Evolutionary conservation across 23 red algal genomes (phyloP).

Genomic region (Agarophyton chilense): DNA sequence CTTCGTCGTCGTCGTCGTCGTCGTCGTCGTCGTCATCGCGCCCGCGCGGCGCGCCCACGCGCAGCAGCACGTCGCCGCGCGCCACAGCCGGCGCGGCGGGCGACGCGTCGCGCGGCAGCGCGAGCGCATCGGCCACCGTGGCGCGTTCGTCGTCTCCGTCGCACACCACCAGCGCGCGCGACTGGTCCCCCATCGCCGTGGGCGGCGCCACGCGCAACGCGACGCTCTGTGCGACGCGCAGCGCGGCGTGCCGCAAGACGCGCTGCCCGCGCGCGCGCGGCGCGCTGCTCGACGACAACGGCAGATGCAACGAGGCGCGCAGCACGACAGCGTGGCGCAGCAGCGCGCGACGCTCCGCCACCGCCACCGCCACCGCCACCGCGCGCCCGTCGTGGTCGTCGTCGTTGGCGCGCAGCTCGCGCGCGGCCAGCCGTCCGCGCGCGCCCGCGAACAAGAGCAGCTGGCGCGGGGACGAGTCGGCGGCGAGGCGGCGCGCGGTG

Average conservation of each 20-base stretch:
- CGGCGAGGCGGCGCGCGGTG: neutral
- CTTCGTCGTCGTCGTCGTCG: neutral
- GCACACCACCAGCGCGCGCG: too few species aligned
- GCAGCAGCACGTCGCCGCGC: neutral
- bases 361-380: neutral
- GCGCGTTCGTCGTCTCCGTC: conserved; percentile 5
- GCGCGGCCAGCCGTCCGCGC: neutral
- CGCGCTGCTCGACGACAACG: too few species aligned
- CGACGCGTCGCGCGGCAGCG: neutral
- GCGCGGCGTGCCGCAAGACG: neutral
- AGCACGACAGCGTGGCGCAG: neutral
- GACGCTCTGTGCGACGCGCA: neutral
- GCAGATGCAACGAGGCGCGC: too few species aligned
- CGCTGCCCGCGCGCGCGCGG: too few species aligned
- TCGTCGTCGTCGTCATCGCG: too few species aligned
- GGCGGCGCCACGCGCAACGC: too few species aligned
- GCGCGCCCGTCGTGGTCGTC: neutral
- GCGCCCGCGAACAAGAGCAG: neutral
- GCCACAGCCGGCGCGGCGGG: neutral
- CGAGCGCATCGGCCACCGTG: too few species aligned
- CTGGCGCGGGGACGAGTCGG: neutral
- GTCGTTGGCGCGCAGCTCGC: too few species aligned
- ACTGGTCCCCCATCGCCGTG: too few species aligned
- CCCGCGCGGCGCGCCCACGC: too few species aligned
- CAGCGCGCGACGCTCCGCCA: neutral